Evolutionary conservation across 2,329 filamentous ascomycete genomes (phyloP).

Genomic region (Scedosporium aurantiacum): DNA sequence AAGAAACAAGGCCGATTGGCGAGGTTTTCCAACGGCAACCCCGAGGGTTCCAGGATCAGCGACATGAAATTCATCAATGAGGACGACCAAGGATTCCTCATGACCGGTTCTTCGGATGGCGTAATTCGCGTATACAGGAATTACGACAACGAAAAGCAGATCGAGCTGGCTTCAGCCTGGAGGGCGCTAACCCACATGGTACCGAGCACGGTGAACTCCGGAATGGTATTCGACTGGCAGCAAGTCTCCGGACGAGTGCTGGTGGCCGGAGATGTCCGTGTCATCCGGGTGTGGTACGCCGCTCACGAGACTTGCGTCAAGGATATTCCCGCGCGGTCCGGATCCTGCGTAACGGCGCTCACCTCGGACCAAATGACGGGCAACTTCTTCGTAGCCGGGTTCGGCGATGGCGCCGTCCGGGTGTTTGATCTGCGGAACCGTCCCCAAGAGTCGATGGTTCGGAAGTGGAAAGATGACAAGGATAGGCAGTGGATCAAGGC

Average conservation of each 20-base stretch:
- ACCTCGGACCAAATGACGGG: conserved; percentile 98
- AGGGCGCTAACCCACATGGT: conserved; percentile 88
- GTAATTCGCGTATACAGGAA: conserved; percentile 88
- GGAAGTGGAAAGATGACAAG: conserved; percentile 86
- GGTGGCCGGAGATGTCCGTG: conserved; percentile 91
- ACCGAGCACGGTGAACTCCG: conserved; percentile 85
- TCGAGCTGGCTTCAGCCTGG: conserved; percentile 84
- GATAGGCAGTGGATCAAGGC: conserved; percentile 87
- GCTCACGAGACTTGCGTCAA: conserved; percentile 84
- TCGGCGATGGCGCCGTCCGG: conserved; percentile 86
- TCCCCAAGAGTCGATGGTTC: conserved; percentile 84
- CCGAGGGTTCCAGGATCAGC: conserved; percentile 79
- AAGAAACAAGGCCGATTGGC: conserved; percentile 62
- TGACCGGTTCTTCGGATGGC: conserved; percentile 92
- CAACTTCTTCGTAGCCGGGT: conserved; percentile 90
- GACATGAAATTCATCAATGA: conserved; percentile 98
- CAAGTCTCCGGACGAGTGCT: conserved; percentile 91
- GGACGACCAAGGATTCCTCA: conserved; percentile 86
- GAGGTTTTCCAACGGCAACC: conserved; percentile 91
- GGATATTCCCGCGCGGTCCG: conserved; percentile 89
- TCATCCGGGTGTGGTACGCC: conserved; percentile 94
- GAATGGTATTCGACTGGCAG: conserved; percentile 97
- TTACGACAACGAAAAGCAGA: conserved; percentile 66
- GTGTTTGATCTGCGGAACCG: conserved; percentile 85
- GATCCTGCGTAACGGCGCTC: conserved; percentile 88